phyloP scores from a whole-genome alignment of 176 grass and related monocot species.

The Paspalum vaginatum region DNA sequence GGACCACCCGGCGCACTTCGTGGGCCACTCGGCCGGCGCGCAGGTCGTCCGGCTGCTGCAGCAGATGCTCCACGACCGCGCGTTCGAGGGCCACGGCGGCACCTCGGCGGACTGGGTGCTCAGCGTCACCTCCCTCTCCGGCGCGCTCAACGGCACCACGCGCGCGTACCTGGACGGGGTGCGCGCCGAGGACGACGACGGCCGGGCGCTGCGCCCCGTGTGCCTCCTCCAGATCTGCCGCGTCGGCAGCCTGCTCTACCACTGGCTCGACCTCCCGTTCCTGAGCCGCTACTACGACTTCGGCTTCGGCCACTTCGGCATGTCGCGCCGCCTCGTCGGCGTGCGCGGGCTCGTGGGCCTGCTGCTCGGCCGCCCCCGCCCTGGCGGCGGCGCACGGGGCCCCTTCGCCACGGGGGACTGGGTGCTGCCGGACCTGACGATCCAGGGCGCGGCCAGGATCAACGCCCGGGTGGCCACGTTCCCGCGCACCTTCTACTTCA shows the following conservation, averaged over 20 bases:
- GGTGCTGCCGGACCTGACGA: slow-evolving; percentile 77
- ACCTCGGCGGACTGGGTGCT: slow-evolving; percentile 73
- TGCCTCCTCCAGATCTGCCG: slow-evolving; percentile 67
- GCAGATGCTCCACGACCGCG: slow-evolving; percentile 88
- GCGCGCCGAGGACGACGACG: slow-evolving; percentile 34
- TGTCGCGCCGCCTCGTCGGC: slow-evolving; percentile 56
- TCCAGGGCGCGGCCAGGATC: slow-evolving; percentile 54
- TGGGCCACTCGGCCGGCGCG: slow-evolving; percentile 82
- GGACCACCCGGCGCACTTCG: slow-evolving; percentile 69
- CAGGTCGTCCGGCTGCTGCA: slow-evolving; percentile 82
- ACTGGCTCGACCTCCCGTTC: slow-evolving; percentile 70
- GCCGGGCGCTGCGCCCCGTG: slow-evolving; percentile 43
- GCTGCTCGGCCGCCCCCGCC: not conserved
- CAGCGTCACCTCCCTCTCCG: slow-evolving; percentile 80
- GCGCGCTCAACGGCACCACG: slow-evolving; percentile 77
- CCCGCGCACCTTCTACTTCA: slow-evolving; percentile 74
- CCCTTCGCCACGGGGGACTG: slow-evolving; percentile 81
- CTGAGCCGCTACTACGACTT: slow-evolving; percentile 85
- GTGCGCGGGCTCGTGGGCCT: not conserved
- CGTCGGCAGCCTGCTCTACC: slow-evolving; percentile 55
- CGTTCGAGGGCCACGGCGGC: slow-evolving; percentile 54
- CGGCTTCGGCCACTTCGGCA: slow-evolving; percentile 70
- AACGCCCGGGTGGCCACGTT: slow-evolving; percentile 59
- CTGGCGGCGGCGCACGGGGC: slow-evolving; percentile 13
- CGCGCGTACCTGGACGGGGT: slow-evolving; percentile 65